phyloP scores from a whole-genome alignment of 2,329 filamentous ascomycete genomes.

The Claviceps sp. region DNA sequence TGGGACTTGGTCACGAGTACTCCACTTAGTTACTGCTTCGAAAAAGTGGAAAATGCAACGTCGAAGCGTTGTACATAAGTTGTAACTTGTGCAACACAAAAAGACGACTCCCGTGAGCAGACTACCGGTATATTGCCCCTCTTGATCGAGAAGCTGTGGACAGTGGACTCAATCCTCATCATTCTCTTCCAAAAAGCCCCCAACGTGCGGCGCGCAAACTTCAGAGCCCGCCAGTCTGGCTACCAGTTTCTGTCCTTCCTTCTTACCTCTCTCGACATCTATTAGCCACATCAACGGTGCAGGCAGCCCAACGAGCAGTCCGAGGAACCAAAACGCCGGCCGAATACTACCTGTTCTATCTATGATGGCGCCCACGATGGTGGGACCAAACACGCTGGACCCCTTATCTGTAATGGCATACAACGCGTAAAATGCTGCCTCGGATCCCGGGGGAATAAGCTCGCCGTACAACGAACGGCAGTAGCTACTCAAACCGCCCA shows the following conservation, averaged over 20 bases:
- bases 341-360: conserved; percentile 70
- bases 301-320: conserved; percentile 69
- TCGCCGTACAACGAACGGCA: conserved; percentile 88
- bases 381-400: conserved; percentile 82
- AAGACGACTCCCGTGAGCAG: background rate
- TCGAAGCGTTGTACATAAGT: too few species aligned
- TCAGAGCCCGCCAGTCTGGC: conserved; percentile 43
- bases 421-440: conserved; percentile 90
- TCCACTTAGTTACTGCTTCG: too few species aligned
- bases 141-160: background rate
- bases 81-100: too few species aligned
- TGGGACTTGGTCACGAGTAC: too few species aligned
- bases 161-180: conserved; percentile 12
- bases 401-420: conserved; percentile 98
- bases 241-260: conserved; percentile 52
- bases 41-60: too few species aligned
- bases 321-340: conserved; percentile 86
- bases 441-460: conserved; percentile 83
- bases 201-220: conserved; percentile 10
- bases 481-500: conserved; percentile 85
- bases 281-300: conserved; percentile 76
- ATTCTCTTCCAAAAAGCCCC: conserved; percentile 1
- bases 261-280: conserved; percentile 65
- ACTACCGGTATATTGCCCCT: background rate
- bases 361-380: conserved; percentile 86